A percentile compares a stretch with the other conserved stretches of the same genome.
Evolutionary conservation across 768 basidiomycete species (phyloP).

Genomic region (Podaxis sp.): DNA sequence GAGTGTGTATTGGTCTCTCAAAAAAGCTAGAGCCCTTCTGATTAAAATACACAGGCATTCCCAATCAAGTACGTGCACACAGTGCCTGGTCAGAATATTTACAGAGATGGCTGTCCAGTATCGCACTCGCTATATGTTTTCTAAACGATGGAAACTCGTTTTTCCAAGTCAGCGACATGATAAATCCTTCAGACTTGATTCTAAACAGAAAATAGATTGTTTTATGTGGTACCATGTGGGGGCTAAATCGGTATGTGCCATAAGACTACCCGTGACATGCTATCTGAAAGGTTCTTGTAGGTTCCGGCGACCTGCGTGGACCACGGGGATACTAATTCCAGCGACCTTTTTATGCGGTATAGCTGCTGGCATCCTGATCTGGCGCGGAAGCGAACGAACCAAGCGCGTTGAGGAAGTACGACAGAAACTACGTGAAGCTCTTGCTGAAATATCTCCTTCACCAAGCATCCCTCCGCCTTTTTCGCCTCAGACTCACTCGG

Average conservation of each 20-base stretch:
- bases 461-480: background rate
- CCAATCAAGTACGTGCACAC: slow-evolving; percentile 51
- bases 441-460: slow-evolving; percentile 21
- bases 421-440: slow-evolving; percentile 48
- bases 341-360: slow-evolving; percentile 76
- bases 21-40: background rate
- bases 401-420: slow-evolving; percentile 64
- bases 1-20: slow-evolving; percentile 15
- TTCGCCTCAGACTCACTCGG: slow-evolving; percentile 17
- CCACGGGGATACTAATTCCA: slow-evolving; percentile 66
- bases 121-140: slow-evolving; percentile 69
- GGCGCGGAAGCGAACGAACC: slow-evolving; percentile 65
- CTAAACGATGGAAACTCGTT: slow-evolving; percentile 74
- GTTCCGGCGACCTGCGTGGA: slow-evolving; percentile 66
- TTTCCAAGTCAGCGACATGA: slow-evolving; percentile 53
- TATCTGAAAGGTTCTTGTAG: slow-evolving; percentile 19
- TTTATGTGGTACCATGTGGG: slow-evolving; percentile 80
- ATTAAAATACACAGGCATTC: slow-evolving; percentile 45
- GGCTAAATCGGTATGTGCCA: slow-evolving; percentile 50
- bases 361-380: slow-evolving; percentile 66
- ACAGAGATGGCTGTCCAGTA: slow-evolving; percentile 27
- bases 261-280: background rate
- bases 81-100: slow-evolving; percentile 3
- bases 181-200: background rate
- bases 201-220: slow-evolving; percentile 35